Evolutionary conservation across 2,329 filamentous ascomycete genomes (phyloP).

Genomic region (Knufia petricola): DNA sequence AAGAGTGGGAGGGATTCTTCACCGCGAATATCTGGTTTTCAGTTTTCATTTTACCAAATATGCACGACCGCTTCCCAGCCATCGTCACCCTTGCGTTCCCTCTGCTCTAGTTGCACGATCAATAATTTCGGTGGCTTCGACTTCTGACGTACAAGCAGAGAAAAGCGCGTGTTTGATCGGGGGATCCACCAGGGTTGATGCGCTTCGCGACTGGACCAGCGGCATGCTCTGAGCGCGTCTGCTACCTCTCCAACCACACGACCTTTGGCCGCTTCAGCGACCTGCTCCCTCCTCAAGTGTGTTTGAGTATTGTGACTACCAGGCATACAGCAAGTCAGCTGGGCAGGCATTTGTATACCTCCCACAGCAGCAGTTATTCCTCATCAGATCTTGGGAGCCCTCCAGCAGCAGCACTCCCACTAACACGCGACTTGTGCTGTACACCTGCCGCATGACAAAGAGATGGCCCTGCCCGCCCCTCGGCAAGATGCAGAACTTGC

Average conservation of each 20-base stretch:
- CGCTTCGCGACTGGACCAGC: not conserved
- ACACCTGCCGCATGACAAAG: conserved; percentile 7
- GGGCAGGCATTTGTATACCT: not conserved
- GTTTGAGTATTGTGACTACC: not conserved
- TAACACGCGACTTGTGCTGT: conserved; percentile 5
- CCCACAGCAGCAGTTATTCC: not conserved
- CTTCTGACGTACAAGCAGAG: conserved; percentile 4
- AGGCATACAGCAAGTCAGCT: not conserved
- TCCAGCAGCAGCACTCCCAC: not conserved
- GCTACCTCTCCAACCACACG: conserved; percentile 9
- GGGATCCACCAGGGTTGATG: conserved; percentile 7
- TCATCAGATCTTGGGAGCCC: not conserved
- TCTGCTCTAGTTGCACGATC: conserved; percentile 4
- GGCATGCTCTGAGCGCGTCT: conserved; percentile 7
- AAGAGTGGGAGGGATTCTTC: not conserved
- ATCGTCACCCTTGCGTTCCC: not conserved
- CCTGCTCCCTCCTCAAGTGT: not conserved
- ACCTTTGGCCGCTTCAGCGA: conserved; percentile 7
- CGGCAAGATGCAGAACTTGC: conserved; percentile 18
- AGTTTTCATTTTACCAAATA: not conserved
- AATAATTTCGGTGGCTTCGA: not conserved
- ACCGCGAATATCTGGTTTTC: not conserved
- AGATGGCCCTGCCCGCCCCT: conserved; percentile 5
- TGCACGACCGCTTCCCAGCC: not conserved
- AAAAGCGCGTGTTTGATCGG: conserved; percentile 3